These are phyloP conservation scores for Pythium dissotocum DNA, from an alignment of 352 stramenopile genomes.

Conservation along the genomic window DNA sequence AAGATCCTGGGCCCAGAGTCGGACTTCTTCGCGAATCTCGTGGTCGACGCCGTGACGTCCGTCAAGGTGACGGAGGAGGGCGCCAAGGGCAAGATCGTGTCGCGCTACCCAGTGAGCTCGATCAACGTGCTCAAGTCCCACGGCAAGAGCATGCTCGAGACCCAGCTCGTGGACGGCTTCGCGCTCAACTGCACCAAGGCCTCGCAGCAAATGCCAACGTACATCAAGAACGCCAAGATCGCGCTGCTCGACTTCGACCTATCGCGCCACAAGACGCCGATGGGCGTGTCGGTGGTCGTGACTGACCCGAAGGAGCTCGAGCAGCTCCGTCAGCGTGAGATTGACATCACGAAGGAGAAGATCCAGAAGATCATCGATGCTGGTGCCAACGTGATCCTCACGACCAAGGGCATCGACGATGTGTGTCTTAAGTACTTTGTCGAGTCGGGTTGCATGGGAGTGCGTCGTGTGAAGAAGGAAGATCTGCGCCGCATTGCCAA, in stretches of 20 bases:
- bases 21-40: slow-evolving; percentile 97
- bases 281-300: slow-evolving; percentile 94
- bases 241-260: slow-evolving; percentile 99
- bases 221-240: slow-evolving; percentile 94
- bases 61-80: slow-evolving; percentile 93
- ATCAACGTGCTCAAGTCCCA: slow-evolving; percentile 99
- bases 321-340: slow-evolving; percentile 97
- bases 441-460: slow-evolving; percentile 96
- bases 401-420: slow-evolving; percentile 99
- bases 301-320: slow-evolving; percentile 96
- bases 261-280: slow-evolving; percentile 97
- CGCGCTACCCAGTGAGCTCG: slow-evolving; percentile 96
- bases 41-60: slow-evolving; percentile 96
- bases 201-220: slow-evolving; percentile 97
- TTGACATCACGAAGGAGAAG: slow-evolving; percentile 99
- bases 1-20: slow-evolving; percentile 99
- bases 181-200: slow-evolving; percentile 97
- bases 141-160: slow-evolving; percentile 89
- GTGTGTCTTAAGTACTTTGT: slow-evolving; percentile 99
- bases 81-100: slow-evolving; percentile 77
- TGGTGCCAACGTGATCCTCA: slow-evolving; percentile 98
- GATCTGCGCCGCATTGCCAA: slow-evolving; percentile 98
- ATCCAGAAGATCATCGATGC: slow-evolving; percentile 99
- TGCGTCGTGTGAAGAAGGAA: slow-evolving; percentile 97
- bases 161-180: slow-evolving; percentile 94